Base-by-base conservation (phyloP, 1,284 basidiomycete genomes). In the Boletus smithii region DNA sequence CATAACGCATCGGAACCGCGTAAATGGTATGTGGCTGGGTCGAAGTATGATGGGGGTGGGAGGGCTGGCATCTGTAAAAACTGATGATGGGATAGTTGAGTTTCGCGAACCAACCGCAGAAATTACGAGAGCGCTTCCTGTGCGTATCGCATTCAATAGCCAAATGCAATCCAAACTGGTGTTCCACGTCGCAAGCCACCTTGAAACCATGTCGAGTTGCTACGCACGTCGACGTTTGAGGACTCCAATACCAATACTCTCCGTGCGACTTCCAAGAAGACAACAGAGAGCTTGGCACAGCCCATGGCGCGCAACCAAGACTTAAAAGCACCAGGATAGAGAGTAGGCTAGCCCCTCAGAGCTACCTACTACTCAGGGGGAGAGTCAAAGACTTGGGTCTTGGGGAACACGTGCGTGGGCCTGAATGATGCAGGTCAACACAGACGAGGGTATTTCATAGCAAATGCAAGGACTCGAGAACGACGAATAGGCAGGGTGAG, bases 151-250 rank as follows among this genome's bases (percentile, higher is more conserved):
- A 62, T 59, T 64, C 64, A 32, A 49, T 49, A 47, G 33, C 43
- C 62, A 54, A 41, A 22, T 46, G 43, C 53, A 36, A 44, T 53
- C 53, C 64, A 46, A 36, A 18, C 52, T 48, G 51, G 18, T 42
- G 4, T 31, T 66, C 63, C 63, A 57, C 37, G 14, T 49, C 33
- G 47, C 62, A 52, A 55, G 22, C 62, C 60, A 53, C 61, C 64
- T n/a, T 39, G 64, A 68, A 68, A 67, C 67, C 63, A 69, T 60
- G 60, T 43, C 51, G 45, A 31, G 53, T 65, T 68, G 38, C 56
- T 52, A 63, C 53, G 55, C 51, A 23, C 43, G 32, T 17, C 27
- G 46, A 46, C 66, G 50, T 42, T 64, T 64, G 22, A 58, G 62
- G 58, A 37, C 53, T 47, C 55, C 51, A 29, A 31, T 59, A 38